Evolutionary conservation across 192 early-diverging fungal species (phyloP).

Genomic region (Umbelopsis sp.): DNA sequence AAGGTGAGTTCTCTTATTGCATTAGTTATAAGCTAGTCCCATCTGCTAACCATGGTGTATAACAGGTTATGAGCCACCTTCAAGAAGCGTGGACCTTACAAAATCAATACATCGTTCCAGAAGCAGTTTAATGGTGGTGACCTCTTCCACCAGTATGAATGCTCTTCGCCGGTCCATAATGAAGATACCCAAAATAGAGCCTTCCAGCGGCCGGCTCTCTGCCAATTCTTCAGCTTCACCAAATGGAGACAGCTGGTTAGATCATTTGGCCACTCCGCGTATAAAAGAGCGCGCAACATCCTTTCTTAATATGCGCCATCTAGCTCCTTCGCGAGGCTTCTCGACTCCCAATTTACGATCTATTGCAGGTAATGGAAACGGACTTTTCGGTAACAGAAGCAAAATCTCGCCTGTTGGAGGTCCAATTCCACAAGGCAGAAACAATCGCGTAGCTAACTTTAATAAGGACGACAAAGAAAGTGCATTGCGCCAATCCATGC

Average conservation of each 20-base stretch:
- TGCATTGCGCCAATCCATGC: background rate
- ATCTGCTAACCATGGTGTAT: background rate
- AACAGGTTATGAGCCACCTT: conserved; percentile 8
- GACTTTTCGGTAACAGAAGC: conserved; percentile 3
- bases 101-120: background rate
- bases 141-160: conserved; percentile 9
- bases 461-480: background rate
- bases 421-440: background rate
- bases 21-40: background rate
- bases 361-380: background rate
- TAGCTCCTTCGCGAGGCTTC: conserved; percentile 2
- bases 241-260: conserved; percentile 6
- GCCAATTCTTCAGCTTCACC: background rate
- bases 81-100: background rate
- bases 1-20: background rate
- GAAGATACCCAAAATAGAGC: conserved; percentile 6
- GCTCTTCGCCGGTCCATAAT: conserved; percentile 5
- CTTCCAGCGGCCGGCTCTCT: background rate
- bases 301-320: background rate
- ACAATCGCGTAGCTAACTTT: background rate
- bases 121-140: conserved; percentile 12
- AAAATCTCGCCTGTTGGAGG: conserved; percentile 1
- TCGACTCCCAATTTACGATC: conserved; percentile 5
- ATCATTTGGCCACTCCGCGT: background rate
- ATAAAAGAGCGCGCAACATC: conserved; percentile 9